Conservation (phyloP, 1,284 basidiomycete genomes). For the Golubevia pallescens region DNA sequence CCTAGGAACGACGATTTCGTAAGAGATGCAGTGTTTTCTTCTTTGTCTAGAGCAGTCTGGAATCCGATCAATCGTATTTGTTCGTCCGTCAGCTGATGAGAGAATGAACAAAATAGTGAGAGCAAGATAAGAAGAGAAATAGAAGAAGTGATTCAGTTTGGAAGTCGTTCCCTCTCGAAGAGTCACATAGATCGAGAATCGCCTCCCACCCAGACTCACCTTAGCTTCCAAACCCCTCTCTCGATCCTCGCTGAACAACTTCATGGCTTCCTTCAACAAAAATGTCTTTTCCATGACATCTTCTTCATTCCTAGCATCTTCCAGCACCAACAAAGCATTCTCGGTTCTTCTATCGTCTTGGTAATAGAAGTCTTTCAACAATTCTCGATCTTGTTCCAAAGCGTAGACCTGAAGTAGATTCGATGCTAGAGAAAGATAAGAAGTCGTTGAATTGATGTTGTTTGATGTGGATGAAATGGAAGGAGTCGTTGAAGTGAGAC, state of each 20-base stretch:
- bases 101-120: not conserved
- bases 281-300: constrained; percentile 70
- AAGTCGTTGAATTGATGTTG: constrained; percentile 8
- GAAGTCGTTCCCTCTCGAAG: constrained; percentile 14
- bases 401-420: constrained; percentile 56
- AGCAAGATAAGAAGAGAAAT: too few species aligned
- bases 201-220: constrained; percentile 66
- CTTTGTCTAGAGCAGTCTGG: constrained; percentile 86
- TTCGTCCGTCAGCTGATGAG: constrained; percentile 83
- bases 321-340: constrained; percentile 81
- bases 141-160: too few species aligned
- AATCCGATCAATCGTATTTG: constrained; percentile 75
- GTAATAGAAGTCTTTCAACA: constrained; percentile 95
- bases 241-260: constrained; percentile 92
- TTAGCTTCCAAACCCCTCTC: constrained; percentile 87
- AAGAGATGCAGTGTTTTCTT: constrained; percentile 70
- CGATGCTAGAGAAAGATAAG: constrained; percentile 40
- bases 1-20: constrained; percentile 13
- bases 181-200: not conserved
- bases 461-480: constrained; percentile 2
- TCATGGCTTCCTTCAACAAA: constrained; percentile 80
- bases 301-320: constrained; percentile 70
- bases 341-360: constrained; percentile 94
- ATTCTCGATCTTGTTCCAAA: constrained; percentile 73
- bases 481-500: not conserved